phyloP scores from a whole-genome alignment of 2,329 filamentous ascomycete species.

The Hortaea werneckii region DNA sequence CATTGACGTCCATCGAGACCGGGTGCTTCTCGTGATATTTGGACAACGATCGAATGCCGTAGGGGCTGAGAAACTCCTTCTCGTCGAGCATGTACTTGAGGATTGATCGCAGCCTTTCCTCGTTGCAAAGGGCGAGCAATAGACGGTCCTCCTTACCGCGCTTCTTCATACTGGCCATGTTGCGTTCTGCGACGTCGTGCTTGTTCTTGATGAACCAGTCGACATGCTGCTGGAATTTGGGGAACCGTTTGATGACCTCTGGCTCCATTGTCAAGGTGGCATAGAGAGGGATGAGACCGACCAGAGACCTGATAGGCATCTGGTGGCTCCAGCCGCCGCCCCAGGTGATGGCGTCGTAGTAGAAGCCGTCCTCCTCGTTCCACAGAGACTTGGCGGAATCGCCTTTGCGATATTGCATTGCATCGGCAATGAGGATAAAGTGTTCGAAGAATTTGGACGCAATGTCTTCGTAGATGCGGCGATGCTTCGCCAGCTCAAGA shows the following conservation, averaged over 20 bases:
- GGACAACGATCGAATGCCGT: conserved; percentile 85
- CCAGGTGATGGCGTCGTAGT: conserved; percentile 97
- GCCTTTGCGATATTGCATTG: conserved; percentile 67
- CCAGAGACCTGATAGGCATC: conserved; percentile 80
- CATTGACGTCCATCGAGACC: conserved; percentile 91
- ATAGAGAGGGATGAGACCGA: conserved; percentile 87
- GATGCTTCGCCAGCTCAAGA: conserved; percentile 87
- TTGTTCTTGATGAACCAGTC: conserved; percentile 91
- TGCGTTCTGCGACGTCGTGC: conserved; percentile 77
- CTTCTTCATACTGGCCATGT: conserved; percentile 86
- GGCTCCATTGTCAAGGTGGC: conserved; percentile 87
- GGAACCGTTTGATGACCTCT: conserved; percentile 82
- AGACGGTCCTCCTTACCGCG: conserved; percentile 85
- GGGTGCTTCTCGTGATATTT: conserved; percentile 85
- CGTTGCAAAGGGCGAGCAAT: conserved; percentile 80
- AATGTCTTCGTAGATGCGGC: conserved; percentile 90
- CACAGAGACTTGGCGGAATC: conserved; percentile 73
- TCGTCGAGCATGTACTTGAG: conserved; percentile 87
- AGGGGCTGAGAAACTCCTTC: conserved; percentile 80
- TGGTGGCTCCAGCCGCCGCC: conserved; percentile 89
- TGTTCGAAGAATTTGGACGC: conserved; percentile 98
- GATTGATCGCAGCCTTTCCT: conserved; percentile 82
- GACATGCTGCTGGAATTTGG: conserved; percentile 83
- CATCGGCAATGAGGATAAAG: conserved; percentile 95
- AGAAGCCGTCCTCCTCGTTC: conserved; percentile 96